Percentiles rank a stretch among this genome's conserved stretches.
These are phyloP conservation scores for Ceratobasidium papillatum DNA, from an alignment of 1,284 basidiomycete genomes.

Conservation along the genomic window DNA sequence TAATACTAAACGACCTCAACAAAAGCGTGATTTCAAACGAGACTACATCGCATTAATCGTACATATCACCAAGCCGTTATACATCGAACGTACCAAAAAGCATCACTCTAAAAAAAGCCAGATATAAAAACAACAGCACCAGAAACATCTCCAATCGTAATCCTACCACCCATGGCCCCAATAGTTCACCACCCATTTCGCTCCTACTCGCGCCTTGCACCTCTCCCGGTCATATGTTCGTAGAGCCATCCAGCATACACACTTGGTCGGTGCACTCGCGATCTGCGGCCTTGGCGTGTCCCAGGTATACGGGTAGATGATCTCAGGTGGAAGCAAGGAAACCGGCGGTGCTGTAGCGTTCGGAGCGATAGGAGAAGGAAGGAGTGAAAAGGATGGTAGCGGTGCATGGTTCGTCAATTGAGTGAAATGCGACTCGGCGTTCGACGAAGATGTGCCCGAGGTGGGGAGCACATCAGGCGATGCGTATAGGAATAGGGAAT, in stretches of 20 bases:
- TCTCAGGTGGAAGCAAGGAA: conserved; percentile 17
- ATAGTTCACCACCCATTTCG: conserved; percentile 29
- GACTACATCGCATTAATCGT: no score
- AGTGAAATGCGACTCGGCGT: background rate
- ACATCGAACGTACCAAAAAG: background rate
- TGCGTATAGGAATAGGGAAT: conserved; percentile 20
- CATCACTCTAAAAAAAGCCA: background rate
- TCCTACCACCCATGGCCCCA: conserved; percentile 27
- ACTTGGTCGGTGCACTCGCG: background rate
- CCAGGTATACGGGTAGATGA: conserved; percentile 32
- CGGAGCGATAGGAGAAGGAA: background rate
- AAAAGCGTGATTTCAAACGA: no score
- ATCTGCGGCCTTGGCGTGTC: conserved; percentile 25
- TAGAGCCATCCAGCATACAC: conserved; percentile 27
- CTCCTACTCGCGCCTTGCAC: conserved; percentile 19
- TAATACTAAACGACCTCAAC: no score
- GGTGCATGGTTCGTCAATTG: conserved; percentile 1
- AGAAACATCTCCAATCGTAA: no score
- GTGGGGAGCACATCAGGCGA: background rate
- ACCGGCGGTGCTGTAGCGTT: conserved; percentile 12
- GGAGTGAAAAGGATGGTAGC: background rate
- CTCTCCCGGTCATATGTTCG: conserved; percentile 27
- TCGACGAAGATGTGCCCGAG: background rate
- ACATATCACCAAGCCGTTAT: no score
- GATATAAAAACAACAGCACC: background rate